Base-by-base conservation (phyloP, 306 rosid species). In the Vicia faba region DNA sequence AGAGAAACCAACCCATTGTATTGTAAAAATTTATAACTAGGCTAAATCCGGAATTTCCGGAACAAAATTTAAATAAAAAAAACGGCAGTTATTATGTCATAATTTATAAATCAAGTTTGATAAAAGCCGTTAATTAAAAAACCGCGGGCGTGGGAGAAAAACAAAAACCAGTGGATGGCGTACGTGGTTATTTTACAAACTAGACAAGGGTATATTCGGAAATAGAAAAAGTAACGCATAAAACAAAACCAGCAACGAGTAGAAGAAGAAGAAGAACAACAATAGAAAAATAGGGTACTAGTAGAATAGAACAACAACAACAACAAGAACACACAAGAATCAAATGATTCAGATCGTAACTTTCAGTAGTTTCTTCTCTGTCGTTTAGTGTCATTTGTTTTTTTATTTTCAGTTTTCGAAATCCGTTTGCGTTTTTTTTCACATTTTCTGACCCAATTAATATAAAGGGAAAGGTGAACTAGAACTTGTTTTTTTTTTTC, bases 281-380 rank as follows among this genome's bases (percentile, higher is more conserved):
- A 66, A 39, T 7, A 72, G 19, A 43, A 54, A 18, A 2, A 25
- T 19, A 19, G 11, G 41, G 16, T 16, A 12, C 35, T 7, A 63
- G 40, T 14, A 20, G 23, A 20, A 20, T 7, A 63, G 40, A 19
- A 59, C 28, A 7, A 7, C 38, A 8, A 41, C 45, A 11, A 25
- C 28, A 53, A 14, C 0, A 33, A 18, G 40, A 12, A 53, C 11
- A 50, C 2, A 39, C 19, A 4, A 11, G 50, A 14, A 14, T 13
- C 61, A 49, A 43, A 60, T 2, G 31, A 6, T 64, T 71, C 70
- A 67, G 66, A 82, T 75, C 61, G 19, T n/a, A 61, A 2, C 35
- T 38, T 61, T n/a, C 3, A 5, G 31, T 15, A 9, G 6, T 20
- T 61, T 61, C 50, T 61, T 39, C 35, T 39, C 48, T 61, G 67